These are phyloP conservation scores for Mycena galericulata DNA, from an alignment of 768 basidiomycete species.

Conservation along the genomic window DNA sequence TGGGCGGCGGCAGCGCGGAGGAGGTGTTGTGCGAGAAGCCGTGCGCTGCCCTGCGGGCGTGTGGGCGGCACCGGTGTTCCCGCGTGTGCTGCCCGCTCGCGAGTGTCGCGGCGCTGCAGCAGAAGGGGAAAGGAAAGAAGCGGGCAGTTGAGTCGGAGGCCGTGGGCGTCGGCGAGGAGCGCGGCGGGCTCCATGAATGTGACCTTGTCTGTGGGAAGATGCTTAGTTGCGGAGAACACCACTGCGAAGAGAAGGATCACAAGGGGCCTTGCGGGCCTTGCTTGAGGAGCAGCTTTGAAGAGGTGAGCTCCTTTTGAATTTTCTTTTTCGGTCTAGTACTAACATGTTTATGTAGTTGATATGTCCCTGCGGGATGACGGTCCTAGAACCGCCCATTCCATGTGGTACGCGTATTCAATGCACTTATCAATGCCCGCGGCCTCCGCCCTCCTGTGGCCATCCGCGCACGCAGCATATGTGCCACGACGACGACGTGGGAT, in stretches of 20 bases:
- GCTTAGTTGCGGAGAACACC: constrained; percentile 82
- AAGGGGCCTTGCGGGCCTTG: constrained; percentile 86
- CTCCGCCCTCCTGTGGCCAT: constrained; percentile 85
- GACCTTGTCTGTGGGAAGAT: constrained; percentile 82
- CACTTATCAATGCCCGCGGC: constrained; percentile 79
- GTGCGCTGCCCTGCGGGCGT: constrained; percentile 82
- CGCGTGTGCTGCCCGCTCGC: constrained; percentile 93
- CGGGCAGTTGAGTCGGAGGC: constrained; percentile 45
- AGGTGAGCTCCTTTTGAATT: constrained; percentile 59
- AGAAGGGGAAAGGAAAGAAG: constrained; percentile 75
- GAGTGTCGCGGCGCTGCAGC: constrained; percentile 57
- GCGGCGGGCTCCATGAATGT: constrained; percentile 84
- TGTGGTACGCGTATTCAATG: constrained; percentile 89
- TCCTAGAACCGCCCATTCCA: constrained; percentile 88
- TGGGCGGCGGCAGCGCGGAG: constrained; percentile 44
- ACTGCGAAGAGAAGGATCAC: constrained; percentile 86
- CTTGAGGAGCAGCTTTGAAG: constrained; percentile 91
- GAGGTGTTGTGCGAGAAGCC: constrained; percentile 85
- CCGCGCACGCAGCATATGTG: constrained; percentile 82
- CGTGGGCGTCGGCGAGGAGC: constrained; percentile 63
- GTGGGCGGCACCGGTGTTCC: constrained; percentile 89
- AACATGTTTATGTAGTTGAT: constrained; percentile 59
- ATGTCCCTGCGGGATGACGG: constrained; percentile 88
- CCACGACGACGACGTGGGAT: constrained; percentile 75
- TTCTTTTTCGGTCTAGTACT: constrained; percentile 7